Conservation (phyloP, 306 rosid genomes). For the Lathyrus sativus region DNA sequence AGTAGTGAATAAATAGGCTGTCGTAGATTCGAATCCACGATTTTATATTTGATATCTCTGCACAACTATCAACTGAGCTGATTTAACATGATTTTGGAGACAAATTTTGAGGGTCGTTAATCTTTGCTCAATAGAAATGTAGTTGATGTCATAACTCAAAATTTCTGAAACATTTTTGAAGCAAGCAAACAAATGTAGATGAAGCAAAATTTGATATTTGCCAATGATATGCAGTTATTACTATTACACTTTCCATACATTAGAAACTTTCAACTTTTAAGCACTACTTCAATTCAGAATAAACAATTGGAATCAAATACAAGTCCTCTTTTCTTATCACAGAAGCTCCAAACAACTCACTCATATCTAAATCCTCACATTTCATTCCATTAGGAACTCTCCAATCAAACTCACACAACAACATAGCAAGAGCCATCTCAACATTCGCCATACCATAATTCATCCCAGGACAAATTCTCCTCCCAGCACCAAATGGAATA, state of each 20-base stretch:
- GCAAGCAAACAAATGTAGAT: no score
- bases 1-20: no score
- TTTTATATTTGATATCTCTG: no score
- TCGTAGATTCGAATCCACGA: no score
- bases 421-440: conserved; percentile 30
- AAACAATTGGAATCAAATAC: conserved; percentile 3
- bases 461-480: conserved; percentile 33
- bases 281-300: not conserved
- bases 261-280: not conserved
- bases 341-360: conserved; percentile 24
- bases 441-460: conserved; percentile 30
- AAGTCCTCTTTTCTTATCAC: conserved; percentile 18
- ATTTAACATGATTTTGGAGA: no score
- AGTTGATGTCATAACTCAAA: no score
- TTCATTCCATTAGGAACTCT: conserved; percentile 15
- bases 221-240: no score
- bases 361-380: conserved; percentile 32
- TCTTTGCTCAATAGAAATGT: no score
- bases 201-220: no score
- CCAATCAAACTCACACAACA: conserved; percentile 40
- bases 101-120: no score
- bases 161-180: no score
- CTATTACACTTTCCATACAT: not conserved
- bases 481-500: conserved; percentile 46
- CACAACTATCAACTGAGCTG: no score